Percentiles rank a stretch among this genome's conserved stretches.
These are phyloP conservation scores for Cercospora zeae-maydis DNA, from an alignment of 2,329 filamentous ascomycete species.

Conservation along the genomic window DNA sequence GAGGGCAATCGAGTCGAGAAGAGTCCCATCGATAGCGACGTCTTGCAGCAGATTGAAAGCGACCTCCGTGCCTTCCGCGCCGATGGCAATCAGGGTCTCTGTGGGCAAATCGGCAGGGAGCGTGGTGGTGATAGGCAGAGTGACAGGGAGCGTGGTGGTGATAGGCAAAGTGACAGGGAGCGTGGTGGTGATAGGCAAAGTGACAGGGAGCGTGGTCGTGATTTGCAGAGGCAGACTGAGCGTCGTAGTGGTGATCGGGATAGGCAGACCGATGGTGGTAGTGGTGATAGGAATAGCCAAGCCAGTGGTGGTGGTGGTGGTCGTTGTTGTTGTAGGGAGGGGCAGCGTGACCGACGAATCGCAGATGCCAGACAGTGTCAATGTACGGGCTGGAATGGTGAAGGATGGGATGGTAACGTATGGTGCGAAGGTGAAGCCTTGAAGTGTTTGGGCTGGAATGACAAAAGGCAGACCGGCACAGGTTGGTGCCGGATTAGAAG, in stretches of 20 bases:
- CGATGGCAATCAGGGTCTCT: neutral
- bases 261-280: neutral
- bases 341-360: neutral
- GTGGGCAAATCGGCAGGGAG: too few relatives aligned
- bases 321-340: neutral
- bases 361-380: neutral
- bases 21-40: neutral
- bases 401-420: slow-evolving; percentile 1
- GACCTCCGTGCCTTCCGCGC: neutral
- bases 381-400: neutral
- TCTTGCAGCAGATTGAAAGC: neutral
- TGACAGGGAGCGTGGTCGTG: too few relatives aligned
- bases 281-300: neutral
- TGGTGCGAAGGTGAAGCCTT: neutral
- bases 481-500: neutral
- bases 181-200: too few relatives aligned
- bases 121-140: too few relatives aligned
- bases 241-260: neutral
- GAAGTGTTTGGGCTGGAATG: neutral
- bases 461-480: neutral
- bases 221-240: neutral
- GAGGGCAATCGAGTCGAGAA: neutral
- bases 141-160: too few relatives aligned
- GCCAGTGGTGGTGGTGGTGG: neutral
- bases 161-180: too few relatives aligned